These are phyloP conservation scores for Bryoglossum gracile DNA, from an alignment of 495 filamentous ascomycete genomes.

Conservation along the genomic window DNA sequence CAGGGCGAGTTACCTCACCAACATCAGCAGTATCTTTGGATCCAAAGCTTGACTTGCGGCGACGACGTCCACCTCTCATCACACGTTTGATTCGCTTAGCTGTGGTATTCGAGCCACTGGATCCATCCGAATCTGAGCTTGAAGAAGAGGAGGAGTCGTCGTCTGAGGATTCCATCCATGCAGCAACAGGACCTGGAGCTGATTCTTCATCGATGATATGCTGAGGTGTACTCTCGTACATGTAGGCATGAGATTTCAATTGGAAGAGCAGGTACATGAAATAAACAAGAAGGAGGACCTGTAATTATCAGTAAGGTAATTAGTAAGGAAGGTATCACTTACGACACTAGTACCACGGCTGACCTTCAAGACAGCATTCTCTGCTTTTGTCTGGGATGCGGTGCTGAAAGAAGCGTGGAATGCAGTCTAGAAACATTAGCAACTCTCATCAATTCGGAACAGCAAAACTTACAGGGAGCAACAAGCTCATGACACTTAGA, in stretches of 20 bases:
- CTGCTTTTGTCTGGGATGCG: slow-evolving; percentile 43
- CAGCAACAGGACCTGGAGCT: slow-evolving; percentile 74
- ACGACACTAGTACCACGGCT: slow-evolving; percentile 88
- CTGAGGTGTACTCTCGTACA: slow-evolving; percentile 86
- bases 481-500: slow-evolving; percentile 78
- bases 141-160: slow-evolving; percentile 54
- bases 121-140: slow-evolving; percentile 57
- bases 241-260: slow-evolving; percentile 83
- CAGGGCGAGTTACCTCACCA: no score
- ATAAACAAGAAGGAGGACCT: slow-evolving; percentile 74
- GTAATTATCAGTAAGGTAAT: slow-evolving; percentile 1
- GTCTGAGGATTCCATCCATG: slow-evolving; percentile 66
- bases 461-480: slow-evolving; percentile 53
- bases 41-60: slow-evolving; percentile 60
- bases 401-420: slow-evolving; percentile 83
- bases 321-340: slow-evolving; percentile 24
- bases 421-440: slow-evolving; percentile 51
- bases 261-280: slow-evolving; percentile 83
- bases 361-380: slow-evolving; percentile 65
- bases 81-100: slow-evolving; percentile 58
- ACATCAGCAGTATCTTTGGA: slow-evolving; percentile 46
- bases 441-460: not conserved
- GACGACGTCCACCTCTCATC: slow-evolving; percentile 49
- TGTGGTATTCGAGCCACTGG: slow-evolving; percentile 55
- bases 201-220: slow-evolving; percentile 84